phyloP scores from a whole-genome alignment of 140 eudicot genomes.

The Cichorium intybus region DNA sequence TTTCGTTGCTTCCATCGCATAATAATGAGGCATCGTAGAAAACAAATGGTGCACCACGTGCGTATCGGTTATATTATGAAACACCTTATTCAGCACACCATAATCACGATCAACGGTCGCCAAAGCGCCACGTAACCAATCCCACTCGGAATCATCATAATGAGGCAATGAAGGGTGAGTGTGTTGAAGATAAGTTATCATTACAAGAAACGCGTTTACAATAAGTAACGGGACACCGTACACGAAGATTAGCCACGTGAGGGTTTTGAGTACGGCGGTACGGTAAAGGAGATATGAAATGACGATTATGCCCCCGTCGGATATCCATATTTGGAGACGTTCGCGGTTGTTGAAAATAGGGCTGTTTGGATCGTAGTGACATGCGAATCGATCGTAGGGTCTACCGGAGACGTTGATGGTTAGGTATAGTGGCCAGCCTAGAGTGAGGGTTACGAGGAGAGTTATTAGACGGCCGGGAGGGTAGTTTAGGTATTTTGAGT shows the following conservation, averaged over 20 bases:
- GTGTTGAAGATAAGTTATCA: conserved; percentile 31
- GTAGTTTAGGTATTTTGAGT: conserved; percentile 9
- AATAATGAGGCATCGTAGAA: conserved; percentile 36
- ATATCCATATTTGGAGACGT: conserved; percentile 18
- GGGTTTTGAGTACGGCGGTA: not conserved
- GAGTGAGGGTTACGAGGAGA: not conserved
- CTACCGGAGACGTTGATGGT: conserved; percentile 25
- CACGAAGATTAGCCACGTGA: conserved; percentile 9
- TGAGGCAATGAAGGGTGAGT: conserved; percentile 36
- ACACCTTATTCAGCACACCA: conserved; percentile 31
- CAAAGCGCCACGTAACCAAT: conserved; percentile 33
- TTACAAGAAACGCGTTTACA: conserved; percentile 25
- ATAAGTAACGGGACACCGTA: conserved; percentile 24
- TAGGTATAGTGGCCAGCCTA: conserved; percentile 27
- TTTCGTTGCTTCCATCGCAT: conserved; percentile 32
- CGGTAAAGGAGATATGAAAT: conserved; percentile 13
- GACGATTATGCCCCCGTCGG: conserved; percentile 16
- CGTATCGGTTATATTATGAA: conserved; percentile 31
- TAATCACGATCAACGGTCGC: conserved; percentile 36
- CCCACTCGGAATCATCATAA: conserved; percentile 29
- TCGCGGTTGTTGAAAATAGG: conserved; percentile 29
- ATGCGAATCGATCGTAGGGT: conserved; percentile 27
- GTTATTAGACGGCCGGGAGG: conserved; percentile 16
- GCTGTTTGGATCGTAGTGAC: conserved; percentile 26
- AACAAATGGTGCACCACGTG: conserved; percentile 37